Base-by-base conservation (phyloP, 176 grass and related monocot species). In the barley (Hordeum vulgare) region DNA sequence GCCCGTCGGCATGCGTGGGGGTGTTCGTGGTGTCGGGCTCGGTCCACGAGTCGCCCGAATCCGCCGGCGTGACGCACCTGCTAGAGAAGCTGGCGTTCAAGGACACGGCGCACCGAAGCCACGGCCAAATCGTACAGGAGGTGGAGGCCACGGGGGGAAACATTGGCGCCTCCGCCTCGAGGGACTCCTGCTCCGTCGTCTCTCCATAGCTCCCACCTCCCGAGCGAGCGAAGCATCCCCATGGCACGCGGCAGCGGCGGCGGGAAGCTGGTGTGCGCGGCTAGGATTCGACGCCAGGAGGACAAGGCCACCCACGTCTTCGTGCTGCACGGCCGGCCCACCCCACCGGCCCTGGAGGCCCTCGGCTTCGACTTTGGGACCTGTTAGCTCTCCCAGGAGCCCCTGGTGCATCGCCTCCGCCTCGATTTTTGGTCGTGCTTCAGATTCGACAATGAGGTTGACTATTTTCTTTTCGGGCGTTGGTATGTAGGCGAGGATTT, bases 281-380 rank as follows among this genome's bases (percentile, higher is more conserved):
- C 89, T 26, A 95, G 96, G 96, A 93, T 98, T 80, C 76, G 87
- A 31, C 88, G 89, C 62, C 78, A 85, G 47, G 92, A 91, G 39
- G 92, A 89, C 17, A 92, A 92, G 88, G 66, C 73, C 45, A 86
- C 80, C 63, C 89, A 36, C 78, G 63, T 89, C 21, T 81, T 98
- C 36, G 89, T 74, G 62, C 73, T 75, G 64, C 74, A 91, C 80
- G 92, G 89, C 14, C 72, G 96, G 70, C 61, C 60, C 14, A 33
- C 74, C 36, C 89, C 80, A 5, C 60, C 90, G 17, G 66, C 85
- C 10, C 71, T 98, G n/a, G 96, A 98, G 61, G 81, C 91, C 35
- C 88, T 90, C 77, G 89, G 89, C 36, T 98, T 98, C 82, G 86
- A 98, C 73, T 39, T 90, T 66, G 86, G 85, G 74, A 85, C 65